phyloP scores from a whole-genome alignment of 2,329 filamentous ascomycete species.

The Trichoderma hamatum region DNA sequence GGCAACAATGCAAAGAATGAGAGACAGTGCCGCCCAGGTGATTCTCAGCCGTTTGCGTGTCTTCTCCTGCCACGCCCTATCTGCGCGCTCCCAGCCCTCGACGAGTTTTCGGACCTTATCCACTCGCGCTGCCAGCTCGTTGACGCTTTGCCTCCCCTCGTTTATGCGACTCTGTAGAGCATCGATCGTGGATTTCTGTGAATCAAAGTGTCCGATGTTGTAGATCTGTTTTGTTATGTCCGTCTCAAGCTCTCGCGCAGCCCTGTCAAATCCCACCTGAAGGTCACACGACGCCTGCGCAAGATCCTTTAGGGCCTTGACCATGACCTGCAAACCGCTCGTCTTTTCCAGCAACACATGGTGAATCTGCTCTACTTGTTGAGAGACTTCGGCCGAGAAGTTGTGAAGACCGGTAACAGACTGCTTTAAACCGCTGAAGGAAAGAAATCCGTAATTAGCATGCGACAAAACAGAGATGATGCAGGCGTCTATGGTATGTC shows the following conservation, averaged over 20 bases:
- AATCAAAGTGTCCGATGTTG: conserved; percentile 62
- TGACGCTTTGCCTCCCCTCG: conserved; percentile 61
- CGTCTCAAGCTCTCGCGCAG: conserved; percentile 60
- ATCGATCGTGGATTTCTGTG: conserved; percentile 66
- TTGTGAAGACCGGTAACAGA: conserved; percentile 58
- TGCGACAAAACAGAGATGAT: neutral
- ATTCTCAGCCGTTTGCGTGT: conserved; percentile 65
- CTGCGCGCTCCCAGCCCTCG: conserved; percentile 67
- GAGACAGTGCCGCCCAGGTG: conserved; percentile 63
- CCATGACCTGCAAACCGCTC: conserved; percentile 63
- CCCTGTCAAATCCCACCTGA: conserved; percentile 60
- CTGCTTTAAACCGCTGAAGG: conserved; percentile 53
- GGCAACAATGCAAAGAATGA: conserved; percentile 51
- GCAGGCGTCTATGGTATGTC: neutral
- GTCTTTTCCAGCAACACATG: conserved; percentile 73
- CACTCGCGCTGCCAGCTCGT: conserved; percentile 63
- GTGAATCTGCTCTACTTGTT: conserved; percentile 73
- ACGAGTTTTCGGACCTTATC: conserved; percentile 65
- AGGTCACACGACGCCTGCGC: conserved; percentile 62
- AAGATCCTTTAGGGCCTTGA: conserved; percentile 68
- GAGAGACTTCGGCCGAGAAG: conserved; percentile 64
- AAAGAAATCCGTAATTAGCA: conserved; percentile 32
- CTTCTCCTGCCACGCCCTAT: conserved; percentile 68
- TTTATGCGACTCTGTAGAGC: conserved; percentile 64
- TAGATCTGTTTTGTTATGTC: conserved; percentile 65